Base-by-base conservation (phyloP, 768 basidiomycete genomes). In the Pleurotus tuoliensis region DNA sequence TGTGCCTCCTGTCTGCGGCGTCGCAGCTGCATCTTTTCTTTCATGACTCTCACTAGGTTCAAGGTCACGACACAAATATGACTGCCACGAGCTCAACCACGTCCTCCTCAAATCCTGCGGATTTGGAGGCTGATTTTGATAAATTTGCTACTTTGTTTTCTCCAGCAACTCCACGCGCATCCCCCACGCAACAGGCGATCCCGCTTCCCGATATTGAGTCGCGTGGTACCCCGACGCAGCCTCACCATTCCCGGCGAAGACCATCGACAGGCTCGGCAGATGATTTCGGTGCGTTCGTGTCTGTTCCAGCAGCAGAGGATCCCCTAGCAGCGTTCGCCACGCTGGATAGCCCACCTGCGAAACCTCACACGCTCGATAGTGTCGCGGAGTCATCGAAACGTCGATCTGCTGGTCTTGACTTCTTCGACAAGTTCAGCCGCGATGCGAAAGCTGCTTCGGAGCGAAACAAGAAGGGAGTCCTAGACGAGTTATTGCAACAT, bases 401-500 rank as follows among this genome's bases (percentile, higher is more conserved):
- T n/a, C 18, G 20, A 4, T 53, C 51, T 16, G n/a, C 71, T 8
- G 80, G 72, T 30, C 67, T 79, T 25, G 70, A 65, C 34, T 89
- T 88, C 67, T 87, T 88, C 64, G 83, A 82, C 56, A 72, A 73
- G 46, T 86, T 90, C 56, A 77, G 78, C 3, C 73, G 80, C 48
- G 76, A 76, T 34, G 86, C 88, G 9, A 84, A 76, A 63, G 70
- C 70, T 0, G 79, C 83, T 8, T 75, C 79, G 0, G 81, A 82
- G 50, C 74, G 72, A 39, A 83, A 77, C 49, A 73, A 80, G 58
- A 76, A 76, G 55, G 75, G 70, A 20, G 71, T 90, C 4, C 71
- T 90, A 48, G 81, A 86, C 45, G 88, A 91, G 64, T 67, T 90
- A 37, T 65, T 90, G 38, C 62, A 76, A 57, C 82, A 87, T 58